phyloP scores from a whole-genome alignment of 202 grass and related monocot genomes.

The Zizania palustris region DNA sequence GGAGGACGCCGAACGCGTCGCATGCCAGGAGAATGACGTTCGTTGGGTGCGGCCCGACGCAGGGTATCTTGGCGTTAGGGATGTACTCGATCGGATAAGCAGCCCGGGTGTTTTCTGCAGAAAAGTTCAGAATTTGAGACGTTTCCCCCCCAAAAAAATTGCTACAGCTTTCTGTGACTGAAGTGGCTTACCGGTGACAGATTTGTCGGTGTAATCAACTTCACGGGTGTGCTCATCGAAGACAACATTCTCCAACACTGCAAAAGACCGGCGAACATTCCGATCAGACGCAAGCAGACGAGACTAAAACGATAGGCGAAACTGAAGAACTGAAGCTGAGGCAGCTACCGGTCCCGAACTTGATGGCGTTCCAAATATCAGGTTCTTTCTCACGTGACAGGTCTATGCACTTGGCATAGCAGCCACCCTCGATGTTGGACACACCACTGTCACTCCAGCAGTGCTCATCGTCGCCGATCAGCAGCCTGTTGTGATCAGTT shows the following conservation, averaged over 20 bases:
- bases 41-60: conserved; percentile 89
- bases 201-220: conserved; percentile 89
- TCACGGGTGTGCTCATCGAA: conserved; percentile 96
- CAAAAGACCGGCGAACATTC: background rate
- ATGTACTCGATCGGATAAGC: conserved; percentile 98
- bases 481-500: conserved; percentile 85
- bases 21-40: conserved; percentile 97
- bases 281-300: background rate
- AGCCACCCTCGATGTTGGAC: conserved; percentile 97
- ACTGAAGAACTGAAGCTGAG: background rate
- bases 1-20: conserved; percentile 95
- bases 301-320: background rate
- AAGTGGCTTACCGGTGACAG: conserved; percentile 75
- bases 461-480: conserved; percentile 96
- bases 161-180: background rate
- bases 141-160: background rate
- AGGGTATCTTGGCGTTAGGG: conserved; percentile 88
- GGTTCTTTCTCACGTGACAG: conserved; percentile 88
- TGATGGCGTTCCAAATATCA: conserved; percentile 99
- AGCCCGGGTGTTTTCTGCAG: conserved; percentile 89
- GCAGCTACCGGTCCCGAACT: conserved; percentile 85
- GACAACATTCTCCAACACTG: conserved; percentile 96
- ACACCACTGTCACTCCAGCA: conserved; percentile 94
- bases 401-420: conserved; percentile 97
- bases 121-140: background rate